Percentiles rank a stretch among this genome's conserved stretches.
phyloP scores from a whole-genome alignment of 106 monocot genomes.

The Agapanthus africanus region DNA sequence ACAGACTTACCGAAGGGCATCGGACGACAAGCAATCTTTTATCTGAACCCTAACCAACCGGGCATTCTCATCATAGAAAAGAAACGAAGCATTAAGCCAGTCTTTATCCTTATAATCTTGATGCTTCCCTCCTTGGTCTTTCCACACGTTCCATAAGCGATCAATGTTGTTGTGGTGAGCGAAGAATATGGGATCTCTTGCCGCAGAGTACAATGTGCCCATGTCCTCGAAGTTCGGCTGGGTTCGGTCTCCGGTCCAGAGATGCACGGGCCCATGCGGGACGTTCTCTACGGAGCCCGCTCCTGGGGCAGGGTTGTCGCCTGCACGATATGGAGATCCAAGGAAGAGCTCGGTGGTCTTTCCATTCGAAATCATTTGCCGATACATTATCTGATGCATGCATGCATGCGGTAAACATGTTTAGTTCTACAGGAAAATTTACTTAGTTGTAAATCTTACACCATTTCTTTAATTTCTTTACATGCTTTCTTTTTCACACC shows the following conservation, averaged over 20 bases:
- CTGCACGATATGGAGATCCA: constrained; percentile 6
- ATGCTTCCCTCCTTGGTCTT: constrained; percentile 1
- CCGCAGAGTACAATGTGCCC: constrained; percentile 19
- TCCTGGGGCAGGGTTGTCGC: constrained; percentile 10
- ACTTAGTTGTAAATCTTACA: too few species aligned
- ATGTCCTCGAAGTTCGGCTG: constrained; percentile 24
- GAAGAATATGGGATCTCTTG: constrained; percentile 21
- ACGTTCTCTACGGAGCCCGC: constrained; percentile 12
- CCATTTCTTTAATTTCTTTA: too few species aligned
- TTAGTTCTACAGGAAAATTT: too few species aligned
- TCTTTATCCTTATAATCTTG: constrained; percentile 24
- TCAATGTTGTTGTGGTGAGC: constrained; percentile 24
- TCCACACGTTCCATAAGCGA: constrained; percentile 24
- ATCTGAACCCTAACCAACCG: constrained; percentile 22
- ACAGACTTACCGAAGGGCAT: neutral
- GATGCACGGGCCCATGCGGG: constrained; percentile 12
- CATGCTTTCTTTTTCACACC: too few species aligned
- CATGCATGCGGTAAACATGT: too few species aligned
- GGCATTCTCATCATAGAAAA: constrained; percentile 45
- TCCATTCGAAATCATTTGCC: constrained; percentile 19
- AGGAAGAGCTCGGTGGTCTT: constrained; percentile 19
- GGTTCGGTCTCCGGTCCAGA: constrained; percentile 12
- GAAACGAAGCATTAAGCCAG: constrained; percentile 28
- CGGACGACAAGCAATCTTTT: neutral
- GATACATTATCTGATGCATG: too few species aligned